Evolutionary conservation across 345 rosid genomes (phyloP).

Genomic region (Bruguiera gymnorhiza): DNA sequence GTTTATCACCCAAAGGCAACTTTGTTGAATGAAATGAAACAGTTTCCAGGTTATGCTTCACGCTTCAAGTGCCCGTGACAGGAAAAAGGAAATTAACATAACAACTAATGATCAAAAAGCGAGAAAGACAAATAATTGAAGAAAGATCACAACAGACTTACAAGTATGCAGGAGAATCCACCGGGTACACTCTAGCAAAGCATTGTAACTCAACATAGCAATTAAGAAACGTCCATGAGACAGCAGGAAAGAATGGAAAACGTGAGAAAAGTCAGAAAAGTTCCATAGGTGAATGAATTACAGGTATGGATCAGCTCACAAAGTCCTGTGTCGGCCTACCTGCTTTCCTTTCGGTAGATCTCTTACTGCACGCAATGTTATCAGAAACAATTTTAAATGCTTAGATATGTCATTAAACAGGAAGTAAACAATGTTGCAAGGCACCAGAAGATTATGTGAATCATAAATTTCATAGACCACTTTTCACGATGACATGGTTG

Average conservation of each 20-base stretch:
- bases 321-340: slow-evolving; percentile 28
- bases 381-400: too few species aligned
- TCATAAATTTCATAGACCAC: too few species aligned
- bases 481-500: too few species aligned
- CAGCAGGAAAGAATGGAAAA: neutral
- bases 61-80: neutral
- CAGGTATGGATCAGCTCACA: neutral
- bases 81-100: neutral
- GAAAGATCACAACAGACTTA: slow-evolving; percentile 31
- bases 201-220: slow-evolving; percentile 89
- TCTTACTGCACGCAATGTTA: too few species aligned
- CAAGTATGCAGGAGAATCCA: slow-evolving; percentile 70
- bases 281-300: neutral
- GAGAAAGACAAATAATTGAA: slow-evolving; percentile 1
- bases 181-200: slow-evolving; percentile 77
- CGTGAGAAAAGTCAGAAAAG: neutral
- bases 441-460: too few species aligned
- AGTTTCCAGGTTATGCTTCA: neutral
- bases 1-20: neutral
- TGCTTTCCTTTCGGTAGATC: too few species aligned
- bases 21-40: neutral
- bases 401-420: too few species aligned
- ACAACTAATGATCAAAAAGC: neutral
- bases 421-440: too few species aligned
- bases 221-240: slow-evolving; percentile 58